phyloP scores from a whole-genome alignment of 2,329 filamentous ascomycete species.

The Clarireedia hainanense region DNA sequence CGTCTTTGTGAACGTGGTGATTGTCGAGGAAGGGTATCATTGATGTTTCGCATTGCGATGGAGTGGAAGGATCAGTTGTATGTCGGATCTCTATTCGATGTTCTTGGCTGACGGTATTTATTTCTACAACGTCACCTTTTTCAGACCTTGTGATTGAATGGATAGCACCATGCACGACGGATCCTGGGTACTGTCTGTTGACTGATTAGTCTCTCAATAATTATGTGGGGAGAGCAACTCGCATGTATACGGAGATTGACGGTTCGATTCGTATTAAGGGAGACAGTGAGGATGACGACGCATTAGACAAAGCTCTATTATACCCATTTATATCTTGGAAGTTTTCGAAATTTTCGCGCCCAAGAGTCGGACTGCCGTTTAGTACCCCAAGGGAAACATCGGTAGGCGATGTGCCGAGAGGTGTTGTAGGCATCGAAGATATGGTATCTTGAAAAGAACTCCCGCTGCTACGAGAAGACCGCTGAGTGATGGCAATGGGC shows the following conservation, averaged over 20 bases:
- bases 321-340: neutral
- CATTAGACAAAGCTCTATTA: conserved; percentile 12
- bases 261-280: conserved; percentile 6
- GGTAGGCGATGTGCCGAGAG: conserved; percentile 6
- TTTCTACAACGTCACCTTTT: conserved; percentile 14
- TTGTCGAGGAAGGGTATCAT: conserved; percentile 23
- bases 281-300: conserved; percentile 12
- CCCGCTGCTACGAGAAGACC: neutral
- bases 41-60: conserved; percentile 11
- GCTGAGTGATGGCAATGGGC: neutral
- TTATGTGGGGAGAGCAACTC: neutral
- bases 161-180: conserved; percentile 10
- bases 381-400: neutral
- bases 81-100: conserved; percentile 14
- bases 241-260: conserved; percentile 12
- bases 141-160: conserved; percentile 12
- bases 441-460: conserved; percentile 27
- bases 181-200: conserved; percentile 11
- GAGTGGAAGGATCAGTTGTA: conserved; percentile 10
- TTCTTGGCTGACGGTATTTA: conserved; percentile 11
- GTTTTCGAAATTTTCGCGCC: conserved; percentile 4
- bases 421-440: neutral
- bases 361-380: conserved; percentile 12
- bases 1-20: conserved; percentile 13
- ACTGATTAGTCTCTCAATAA: neutral